Conservation (phyloP, 78 protist genomes). For the Bigelowiella natans region DNA sequence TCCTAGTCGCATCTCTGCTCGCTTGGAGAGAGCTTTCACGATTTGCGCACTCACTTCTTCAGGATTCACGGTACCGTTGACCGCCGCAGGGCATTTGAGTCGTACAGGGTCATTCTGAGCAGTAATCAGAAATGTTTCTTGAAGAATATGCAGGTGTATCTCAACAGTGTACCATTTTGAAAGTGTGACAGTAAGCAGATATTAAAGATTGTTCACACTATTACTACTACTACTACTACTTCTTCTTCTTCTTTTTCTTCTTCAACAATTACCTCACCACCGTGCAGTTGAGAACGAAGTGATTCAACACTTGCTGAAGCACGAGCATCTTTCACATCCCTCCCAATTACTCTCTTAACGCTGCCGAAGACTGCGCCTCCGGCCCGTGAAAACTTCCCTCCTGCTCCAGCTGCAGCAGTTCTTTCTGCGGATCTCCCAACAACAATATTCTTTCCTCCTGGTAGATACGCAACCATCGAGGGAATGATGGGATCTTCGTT, state of each 20-base stretch:
- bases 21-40: neutral
- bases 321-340: neutral
- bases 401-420: neutral
- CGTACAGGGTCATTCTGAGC: neutral
- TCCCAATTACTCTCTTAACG: neutral
- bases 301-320: neutral
- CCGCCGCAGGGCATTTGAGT: neutral
- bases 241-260: too few relatives aligned
- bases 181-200: too few relatives aligned
- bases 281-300: neutral
- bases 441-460: too few relatives aligned
- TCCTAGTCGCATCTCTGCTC: neutral
- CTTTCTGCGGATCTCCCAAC: neutral
- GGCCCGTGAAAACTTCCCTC: neutral
- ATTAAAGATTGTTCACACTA: too few relatives aligned
- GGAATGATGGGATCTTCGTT: too few relatives aligned
- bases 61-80: neutral
- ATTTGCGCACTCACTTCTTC: neutral
- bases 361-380: neutral
- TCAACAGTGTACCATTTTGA: too few relatives aligned
- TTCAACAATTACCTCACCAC: too few relatives aligned
- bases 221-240: too few relatives aligned
- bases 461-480: too few relatives aligned
- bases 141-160: too few relatives aligned
- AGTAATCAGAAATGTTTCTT: neutral